phyloP scores from a whole-genome alignment of 495 filamentous ascomycete species.

The Penicillium herquei region DNA sequence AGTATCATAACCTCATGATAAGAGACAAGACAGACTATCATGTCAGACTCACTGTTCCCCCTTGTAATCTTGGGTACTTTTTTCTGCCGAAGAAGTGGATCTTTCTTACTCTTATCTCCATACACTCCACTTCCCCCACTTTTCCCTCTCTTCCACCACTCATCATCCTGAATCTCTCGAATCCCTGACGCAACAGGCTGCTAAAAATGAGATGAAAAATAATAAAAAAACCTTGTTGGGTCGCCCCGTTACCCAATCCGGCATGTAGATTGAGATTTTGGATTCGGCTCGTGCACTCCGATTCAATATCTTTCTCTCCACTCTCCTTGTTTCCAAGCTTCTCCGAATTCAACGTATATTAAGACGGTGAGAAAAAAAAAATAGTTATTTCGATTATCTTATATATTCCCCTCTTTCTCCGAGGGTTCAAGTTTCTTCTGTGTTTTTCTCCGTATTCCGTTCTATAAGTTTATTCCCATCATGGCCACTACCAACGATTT shows the following conservation, averaged over 20 bases:
- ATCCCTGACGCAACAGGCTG: neutral
- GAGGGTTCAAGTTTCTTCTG: neutral
- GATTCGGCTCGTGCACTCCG: neutral
- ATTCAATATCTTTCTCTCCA: neutral
- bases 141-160: neutral
- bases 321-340: neutral
- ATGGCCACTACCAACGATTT: slow-evolving; percentile 63
- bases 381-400: neutral
- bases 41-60: no score
- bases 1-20: no score
- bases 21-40: no score
- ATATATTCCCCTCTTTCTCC: neutral
- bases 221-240: neutral
- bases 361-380: neutral
- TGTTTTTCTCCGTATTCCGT: neutral
- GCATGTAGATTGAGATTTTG: slow-evolving; percentile 4
- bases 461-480: slow-evolving; percentile 16
- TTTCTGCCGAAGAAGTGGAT: neutral
- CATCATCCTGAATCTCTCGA: neutral
- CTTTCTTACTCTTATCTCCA: neutral
- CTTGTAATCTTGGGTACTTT: neutral
- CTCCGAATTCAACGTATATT: neutral
- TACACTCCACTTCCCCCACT: neutral
- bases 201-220: neutral
- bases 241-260: neutral